A percentile compares a stretch with the other conserved stretches of the same genome.
Evolutionary conservation across 345 rosid genomes (phyloP).

Genomic region (Carallia brachiata): DNA sequence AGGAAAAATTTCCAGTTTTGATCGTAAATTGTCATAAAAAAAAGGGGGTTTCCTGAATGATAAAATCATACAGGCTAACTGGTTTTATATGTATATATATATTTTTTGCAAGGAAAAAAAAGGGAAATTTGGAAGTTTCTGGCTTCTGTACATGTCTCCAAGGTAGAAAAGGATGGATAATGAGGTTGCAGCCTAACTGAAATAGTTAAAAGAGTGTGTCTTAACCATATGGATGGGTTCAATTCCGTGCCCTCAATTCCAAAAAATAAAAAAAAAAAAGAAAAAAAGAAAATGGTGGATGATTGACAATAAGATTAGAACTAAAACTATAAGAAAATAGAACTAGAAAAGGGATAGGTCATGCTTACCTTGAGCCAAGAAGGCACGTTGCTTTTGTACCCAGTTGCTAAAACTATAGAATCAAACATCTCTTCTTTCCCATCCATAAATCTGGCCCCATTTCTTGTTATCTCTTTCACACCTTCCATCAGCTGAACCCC

Average conservation of each 20-base stretch:
- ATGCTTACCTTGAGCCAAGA: constrained; percentile 79
- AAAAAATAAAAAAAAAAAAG: too few relatives aligned
- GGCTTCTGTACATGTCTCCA: constrained; percentile 34
- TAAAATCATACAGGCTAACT: constrained; percentile 24
- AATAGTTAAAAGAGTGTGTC: too few relatives aligned
- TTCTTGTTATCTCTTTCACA: constrained; percentile 65
- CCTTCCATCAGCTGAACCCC: constrained; percentile 57
- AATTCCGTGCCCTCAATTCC: too few relatives aligned
- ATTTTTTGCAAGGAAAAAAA: constrained; percentile 38
- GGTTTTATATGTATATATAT: constrained; percentile 14
- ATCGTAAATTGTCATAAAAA: too few relatives aligned
- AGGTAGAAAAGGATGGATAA: constrained; percentile 41
- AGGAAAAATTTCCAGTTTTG: too few relatives aligned
- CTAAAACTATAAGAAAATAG: constrained; percentile 26
- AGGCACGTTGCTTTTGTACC: constrained; percentile 88
- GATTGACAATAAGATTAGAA: constrained; percentile 40
- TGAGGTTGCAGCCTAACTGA: neutral
- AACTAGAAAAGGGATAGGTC: neutral
- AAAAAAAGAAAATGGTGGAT: constrained; percentile 26
- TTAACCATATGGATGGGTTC: too few relatives aligned
- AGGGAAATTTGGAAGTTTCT: constrained; percentile 39
- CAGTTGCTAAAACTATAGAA: constrained; percentile 84
- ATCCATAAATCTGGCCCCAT: constrained; percentile 71
- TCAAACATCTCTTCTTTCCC: constrained; percentile 75
- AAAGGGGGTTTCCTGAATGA: neutral